Evolutionary conservation across 2,329 filamentous ascomycete species (phyloP).

Genomic region (Talaromyces sp.): DNA sequence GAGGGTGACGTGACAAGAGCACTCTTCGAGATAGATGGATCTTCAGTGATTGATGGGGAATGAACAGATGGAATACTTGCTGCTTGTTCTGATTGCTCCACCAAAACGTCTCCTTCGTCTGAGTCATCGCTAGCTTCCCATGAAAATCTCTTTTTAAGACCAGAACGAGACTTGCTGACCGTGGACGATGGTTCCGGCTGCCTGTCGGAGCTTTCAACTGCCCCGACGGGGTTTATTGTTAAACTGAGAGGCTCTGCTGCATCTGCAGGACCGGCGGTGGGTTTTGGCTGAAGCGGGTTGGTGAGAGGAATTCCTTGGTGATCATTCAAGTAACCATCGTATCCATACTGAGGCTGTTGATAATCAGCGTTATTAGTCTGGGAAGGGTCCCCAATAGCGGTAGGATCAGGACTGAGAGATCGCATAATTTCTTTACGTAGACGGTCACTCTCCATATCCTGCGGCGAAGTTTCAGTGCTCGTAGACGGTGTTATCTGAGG

Average conservation of each 20-base stretch:
- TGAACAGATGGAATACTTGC: constrained; percentile 1
- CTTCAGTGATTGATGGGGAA: not conserved
- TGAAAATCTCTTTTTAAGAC: constrained; percentile 38
- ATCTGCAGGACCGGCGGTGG: constrained; percentile 9
- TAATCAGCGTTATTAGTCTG: not conserved
- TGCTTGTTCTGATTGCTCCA: constrained; percentile 1
- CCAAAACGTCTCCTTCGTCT: constrained; percentile 11
- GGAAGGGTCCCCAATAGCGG: not conserved
- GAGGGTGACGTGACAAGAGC: not conserved
- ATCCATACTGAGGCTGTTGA: constrained; percentile 18
- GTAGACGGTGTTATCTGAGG: constrained; percentile 30
- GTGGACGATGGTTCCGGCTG: constrained; percentile 15
- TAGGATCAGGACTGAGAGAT: constrained; percentile 36
- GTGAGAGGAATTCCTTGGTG: constrained; percentile 16
- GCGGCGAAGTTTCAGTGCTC: constrained; percentile 31
- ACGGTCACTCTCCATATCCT: constrained; percentile 41
- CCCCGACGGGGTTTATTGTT: constrained; percentile 17
- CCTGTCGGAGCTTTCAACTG: constrained; percentile 16
- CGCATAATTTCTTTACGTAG: constrained; percentile 46
- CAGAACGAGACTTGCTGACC: constrained; percentile 16
- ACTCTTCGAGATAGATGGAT: not conserved
- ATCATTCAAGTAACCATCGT: constrained; percentile 35
- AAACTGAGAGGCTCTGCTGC: constrained; percentile 17
- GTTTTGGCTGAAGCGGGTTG: constrained; percentile 13
- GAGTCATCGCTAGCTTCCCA: constrained; percentile 32